Percentiles rank a stretch among this genome's conserved stretches.
Evolutionary conservation across 371 early-diverging fungal species (phyloP).

Genomic region (Chytridium lagenaria): DNA sequence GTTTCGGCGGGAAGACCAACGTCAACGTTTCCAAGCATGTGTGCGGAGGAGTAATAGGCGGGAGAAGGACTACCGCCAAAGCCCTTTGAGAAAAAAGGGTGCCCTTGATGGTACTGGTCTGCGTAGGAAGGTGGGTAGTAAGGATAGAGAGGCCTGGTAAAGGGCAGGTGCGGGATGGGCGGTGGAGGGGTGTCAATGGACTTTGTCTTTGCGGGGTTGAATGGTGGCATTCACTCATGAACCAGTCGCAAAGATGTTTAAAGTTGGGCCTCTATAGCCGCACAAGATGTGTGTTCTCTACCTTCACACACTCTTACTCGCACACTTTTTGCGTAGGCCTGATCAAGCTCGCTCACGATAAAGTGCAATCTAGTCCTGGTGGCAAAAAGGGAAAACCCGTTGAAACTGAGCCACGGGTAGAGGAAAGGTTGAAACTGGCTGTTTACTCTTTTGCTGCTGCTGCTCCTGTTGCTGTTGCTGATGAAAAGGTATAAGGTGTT

Average conservation of each 20-base stretch:
- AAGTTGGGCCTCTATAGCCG: no score
- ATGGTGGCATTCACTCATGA: conserved; percentile 10
- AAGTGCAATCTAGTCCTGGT: no score
- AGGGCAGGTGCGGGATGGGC: not conserved
- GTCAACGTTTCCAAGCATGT: not conserved
- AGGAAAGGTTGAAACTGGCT: no score
- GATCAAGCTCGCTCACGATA: no score
- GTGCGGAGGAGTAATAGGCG: not conserved
- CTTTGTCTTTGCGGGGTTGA: not conserved
- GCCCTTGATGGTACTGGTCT: not conserved
- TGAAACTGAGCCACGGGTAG: no score
- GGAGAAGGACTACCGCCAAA: not conserved
- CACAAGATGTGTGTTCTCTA: no score
- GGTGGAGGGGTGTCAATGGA: not conserved
- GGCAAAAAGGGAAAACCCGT: no score
- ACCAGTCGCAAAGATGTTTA: not conserved
- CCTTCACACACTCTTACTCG: no score
- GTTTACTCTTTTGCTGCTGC: no score
- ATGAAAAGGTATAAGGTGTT: no score
- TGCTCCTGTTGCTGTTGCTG: no score
- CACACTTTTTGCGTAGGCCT: no score
- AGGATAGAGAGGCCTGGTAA: not conserved
- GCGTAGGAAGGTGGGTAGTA: not conserved
- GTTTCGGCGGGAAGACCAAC: not conserved
- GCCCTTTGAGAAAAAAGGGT: not conserved